A percentile compares a stretch with the other conserved stretches of the same genome.
phyloP scores from a whole-genome alignment of 1,139 yeast species.

The Geotrichum carabidarum region DNA sequence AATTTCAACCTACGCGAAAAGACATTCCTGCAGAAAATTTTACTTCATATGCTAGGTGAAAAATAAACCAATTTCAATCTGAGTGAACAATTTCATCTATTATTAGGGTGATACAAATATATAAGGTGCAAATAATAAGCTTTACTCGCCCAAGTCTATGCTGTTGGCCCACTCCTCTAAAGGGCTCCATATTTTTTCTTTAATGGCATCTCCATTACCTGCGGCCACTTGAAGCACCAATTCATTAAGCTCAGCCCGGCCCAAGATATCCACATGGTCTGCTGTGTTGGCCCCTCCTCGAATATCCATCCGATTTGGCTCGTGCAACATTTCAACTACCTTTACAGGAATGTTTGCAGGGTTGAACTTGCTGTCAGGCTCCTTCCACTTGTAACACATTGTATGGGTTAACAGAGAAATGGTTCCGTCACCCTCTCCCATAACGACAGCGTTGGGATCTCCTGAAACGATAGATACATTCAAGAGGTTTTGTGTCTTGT shows the following conservation, averaged over 20 bases:
- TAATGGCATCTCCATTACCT: conserved; percentile 66
- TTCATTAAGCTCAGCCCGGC: conserved; percentile 88
- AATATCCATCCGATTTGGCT: conserved; percentile 88
- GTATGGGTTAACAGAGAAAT: conserved; percentile 80
- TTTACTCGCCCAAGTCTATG: conserved; percentile 40
- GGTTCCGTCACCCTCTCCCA: conserved; percentile 96
- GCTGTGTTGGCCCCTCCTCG: conserved; percentile 98
- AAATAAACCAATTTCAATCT: not conserved
- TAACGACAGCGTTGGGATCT: conserved; percentile 58
- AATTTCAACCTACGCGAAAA: too few species aligned
- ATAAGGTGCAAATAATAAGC: not conserved
- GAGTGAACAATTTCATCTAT: not conserved
- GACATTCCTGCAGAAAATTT: too few species aligned
- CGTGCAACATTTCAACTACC: conserved; percentile 85
- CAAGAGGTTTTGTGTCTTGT: conserved; percentile 46
- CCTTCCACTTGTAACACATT: conserved; percentile 81
- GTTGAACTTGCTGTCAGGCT: conserved; percentile 63
- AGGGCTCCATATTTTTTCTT: conserved; percentile 55
- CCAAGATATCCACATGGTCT: conserved; percentile 93
- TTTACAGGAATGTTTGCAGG: conserved; percentile 72
- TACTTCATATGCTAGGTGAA: not conserved
- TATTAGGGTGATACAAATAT: not conserved
- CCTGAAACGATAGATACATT: conserved; percentile 62
- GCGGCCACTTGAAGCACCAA: conserved; percentile 73
- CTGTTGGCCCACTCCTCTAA: conserved; percentile 53